phyloP scores from a whole-genome alignment of 768 basidiomycete species.

The Termitomyces sp. region DNA sequence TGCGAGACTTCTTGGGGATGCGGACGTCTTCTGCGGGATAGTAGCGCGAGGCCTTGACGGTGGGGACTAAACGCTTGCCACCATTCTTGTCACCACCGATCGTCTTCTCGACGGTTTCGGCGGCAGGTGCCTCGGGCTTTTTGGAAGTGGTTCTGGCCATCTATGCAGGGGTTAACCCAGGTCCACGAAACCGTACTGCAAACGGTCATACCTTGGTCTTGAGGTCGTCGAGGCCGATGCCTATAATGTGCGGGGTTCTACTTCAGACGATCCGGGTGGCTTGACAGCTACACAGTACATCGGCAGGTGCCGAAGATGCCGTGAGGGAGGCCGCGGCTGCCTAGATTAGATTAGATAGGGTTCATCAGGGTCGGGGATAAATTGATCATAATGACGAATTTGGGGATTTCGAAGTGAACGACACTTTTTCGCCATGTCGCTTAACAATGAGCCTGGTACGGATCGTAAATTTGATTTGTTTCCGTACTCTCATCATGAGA shows the following conservation, averaged over 20 bases:
- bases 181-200: constrained; percentile 1
- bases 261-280: constrained; percentile 29
- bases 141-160: constrained; percentile 84
- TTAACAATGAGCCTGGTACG: constrained; percentile 5
- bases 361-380: constrained; percentile 4
- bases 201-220: constrained; percentile 39
- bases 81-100: constrained; percentile 92
- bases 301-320: constrained; percentile 28
- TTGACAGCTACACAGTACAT: constrained; percentile 39
- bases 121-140: constrained; percentile 66
- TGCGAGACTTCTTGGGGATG: constrained; percentile 88
- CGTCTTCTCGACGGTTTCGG: constrained; percentile 68
- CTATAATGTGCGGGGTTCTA: constrained; percentile 29
- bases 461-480: neutral
- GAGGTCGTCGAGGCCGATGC: constrained; percentile 47
- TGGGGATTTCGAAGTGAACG: too few relatives aligned
- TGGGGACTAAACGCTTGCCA: constrained; percentile 80
- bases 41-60: constrained; percentile 80
- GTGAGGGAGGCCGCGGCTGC: neutral
- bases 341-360: constrained; percentile 26
- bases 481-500: neutral
- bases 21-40: constrained; percentile 95
- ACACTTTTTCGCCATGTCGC: constrained; percentile 5
- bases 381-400: neutral
- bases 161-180: constrained; percentile 19